Evolutionary conservation across 805 yeast genomes (phyloP).

Genomic region (Suhomyces vadensis): DNA sequence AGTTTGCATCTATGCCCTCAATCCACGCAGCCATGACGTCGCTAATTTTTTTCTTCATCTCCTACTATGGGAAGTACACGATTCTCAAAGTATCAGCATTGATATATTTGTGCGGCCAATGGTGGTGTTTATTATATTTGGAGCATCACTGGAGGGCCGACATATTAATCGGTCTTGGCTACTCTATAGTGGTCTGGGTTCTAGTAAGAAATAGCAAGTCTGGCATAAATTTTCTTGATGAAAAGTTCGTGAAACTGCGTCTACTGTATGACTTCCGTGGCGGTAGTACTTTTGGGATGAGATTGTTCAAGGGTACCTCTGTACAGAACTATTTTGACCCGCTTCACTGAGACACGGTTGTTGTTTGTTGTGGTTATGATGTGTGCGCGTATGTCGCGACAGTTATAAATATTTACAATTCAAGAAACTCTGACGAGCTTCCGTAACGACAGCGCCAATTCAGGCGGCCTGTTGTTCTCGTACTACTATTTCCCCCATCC

Average conservation of each 20-base stretch:
- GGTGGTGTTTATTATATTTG: constrained; percentile 75
- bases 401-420: no score
- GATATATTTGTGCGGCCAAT: constrained; percentile 52
- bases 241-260: constrained; percentile 38
- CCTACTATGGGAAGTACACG: constrained; percentile 39
- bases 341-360: constrained; percentile 5
- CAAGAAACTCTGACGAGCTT: no score
- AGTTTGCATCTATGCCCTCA: constrained; percentile 65
- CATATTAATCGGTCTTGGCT: constrained; percentile 53
- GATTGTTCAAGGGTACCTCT: constrained; percentile 52
- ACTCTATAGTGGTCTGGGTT: constrained; percentile 48
- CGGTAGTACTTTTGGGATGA: constrained; percentile 62
- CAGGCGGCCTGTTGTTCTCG: no score
- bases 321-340: constrained; percentile 57
- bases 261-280: constrained; percentile 36
- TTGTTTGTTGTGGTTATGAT: neutral
- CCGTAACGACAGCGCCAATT: no score
- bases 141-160: constrained; percentile 75
- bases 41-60: constrained; percentile 43
- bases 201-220: constrained; percentile 32
- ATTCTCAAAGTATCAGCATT: constrained; percentile 37
- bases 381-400: neutral
- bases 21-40: constrained; percentile 67
- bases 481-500: no score
- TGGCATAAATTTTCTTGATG: constrained; percentile 34